Evolutionary conservation across 352 stramenopile species (phyloP), one percentile per base, ranked within the genome.

Genomic region (Stephanocyclus meneghinianus): DNA sequence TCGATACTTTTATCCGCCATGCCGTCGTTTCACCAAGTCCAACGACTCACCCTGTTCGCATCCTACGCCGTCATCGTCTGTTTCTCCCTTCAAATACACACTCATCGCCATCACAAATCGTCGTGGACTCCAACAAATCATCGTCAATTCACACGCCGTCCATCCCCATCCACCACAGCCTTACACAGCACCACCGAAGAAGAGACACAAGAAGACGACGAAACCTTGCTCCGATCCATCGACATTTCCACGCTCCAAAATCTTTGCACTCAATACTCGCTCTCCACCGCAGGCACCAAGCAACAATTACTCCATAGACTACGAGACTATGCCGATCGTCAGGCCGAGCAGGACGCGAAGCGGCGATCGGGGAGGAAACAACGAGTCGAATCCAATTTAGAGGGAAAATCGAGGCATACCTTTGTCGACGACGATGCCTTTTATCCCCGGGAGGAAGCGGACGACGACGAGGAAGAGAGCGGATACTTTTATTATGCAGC

Each of bases 251-350:
- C 86, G 60, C 67, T 93, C 0, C 51, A 84, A 69, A 80, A 74
- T 65, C 61, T 93, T n/a, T 93, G 89, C 51, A 9, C 81, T 35
- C 77, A 90, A 71, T 86, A 91, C 48, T 55, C 75, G n/a, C 57
- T 92, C 13, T 67, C 74, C 0, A 71, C 71, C 9, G 37, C 80
- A 30, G 89, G 87, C 8, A 86, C 71, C 8, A 93, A 93, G 57
- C 7, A 63, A 37, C 74, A 87, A 44, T 64, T 93, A 53, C 62
- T 93, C 1, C 6, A 74, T 26, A 64, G 82, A 11, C 59, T 93
- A 10, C 81, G 89, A 51, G 48, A 76, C 9, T 87, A 75, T 77
- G 85, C 87, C 10, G 47, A 81, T 26, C 8, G 81, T 69, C 74
- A 91, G 71, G 73, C 78, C n/a, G 76, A 87, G 75, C 15, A 63